Conservation (phyloP, 164 flowering plant genomes). For the Annona squamosa region DNA sequence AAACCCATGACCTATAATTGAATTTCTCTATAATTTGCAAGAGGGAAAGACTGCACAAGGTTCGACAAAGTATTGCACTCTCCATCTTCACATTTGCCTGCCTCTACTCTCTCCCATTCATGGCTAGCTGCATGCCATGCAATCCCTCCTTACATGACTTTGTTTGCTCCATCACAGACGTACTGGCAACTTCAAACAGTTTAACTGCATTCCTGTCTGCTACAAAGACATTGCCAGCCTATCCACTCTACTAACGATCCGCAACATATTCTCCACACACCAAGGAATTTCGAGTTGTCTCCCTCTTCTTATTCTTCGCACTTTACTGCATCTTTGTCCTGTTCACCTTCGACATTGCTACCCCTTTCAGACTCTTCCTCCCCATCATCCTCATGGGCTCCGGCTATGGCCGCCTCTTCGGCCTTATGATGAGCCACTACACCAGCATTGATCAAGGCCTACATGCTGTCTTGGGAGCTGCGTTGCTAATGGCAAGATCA, state of each 20-base stretch:
- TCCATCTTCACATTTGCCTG: conserved; percentile 73
- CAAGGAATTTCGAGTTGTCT: conserved; percentile 45
- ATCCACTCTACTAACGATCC: conserved; percentile 75
- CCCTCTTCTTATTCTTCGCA: conserved; percentile 61
- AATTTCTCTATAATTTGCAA: conserved; percentile 28
- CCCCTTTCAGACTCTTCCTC: conserved; percentile 89
- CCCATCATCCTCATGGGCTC: conserved; percentile 92
- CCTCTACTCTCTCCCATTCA: conserved; percentile 69
- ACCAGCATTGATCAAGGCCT: conserved; percentile 83
- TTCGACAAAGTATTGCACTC: conserved; percentile 51
- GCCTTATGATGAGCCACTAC: conserved; percentile 50
- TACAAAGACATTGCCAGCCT: conserved; percentile 91
- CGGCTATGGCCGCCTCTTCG: conserved; percentile 84
- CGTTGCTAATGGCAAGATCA: conserved; percentile 88
- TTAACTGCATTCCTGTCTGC: conserved; percentile 78
- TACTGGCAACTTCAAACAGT: conserved; percentile 79
- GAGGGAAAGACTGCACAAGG: conserved; percentile 65
- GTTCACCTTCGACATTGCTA: conserved; percentile 84
- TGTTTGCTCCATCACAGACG: conserved; percentile 63
- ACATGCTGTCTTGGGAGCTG: conserved; percentile 87
- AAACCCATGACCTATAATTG: too few species aligned
- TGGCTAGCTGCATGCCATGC: conserved; percentile 63
- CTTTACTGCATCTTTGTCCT: conserved; percentile 64
- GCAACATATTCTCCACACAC: conserved; percentile 80
- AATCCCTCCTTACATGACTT: conserved; percentile 28